Percentiles rank a stretch among this genome's conserved stretches.
These are phyloP conservation scores for Pseudognaphalium luteoalbum DNA, from an alignment of 129 eudicot genomes.

Conservation along the genomic window DNA sequence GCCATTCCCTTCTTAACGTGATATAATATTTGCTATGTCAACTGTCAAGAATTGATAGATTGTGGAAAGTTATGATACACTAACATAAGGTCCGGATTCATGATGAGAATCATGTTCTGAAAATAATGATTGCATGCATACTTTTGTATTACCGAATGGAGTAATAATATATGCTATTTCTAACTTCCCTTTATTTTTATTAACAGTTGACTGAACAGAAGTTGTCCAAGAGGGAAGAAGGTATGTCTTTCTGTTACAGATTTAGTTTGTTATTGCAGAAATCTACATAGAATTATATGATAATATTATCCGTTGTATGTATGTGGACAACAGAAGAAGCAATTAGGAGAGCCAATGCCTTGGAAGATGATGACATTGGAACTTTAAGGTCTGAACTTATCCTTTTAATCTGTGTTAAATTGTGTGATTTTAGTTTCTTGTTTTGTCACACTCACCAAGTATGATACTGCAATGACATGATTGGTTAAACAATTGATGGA, in stretches of 20 bases:
- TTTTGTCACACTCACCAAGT: slow-evolving; percentile 12
- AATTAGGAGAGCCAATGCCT: slow-evolving; percentile 78
- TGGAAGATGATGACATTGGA: slow-evolving; percentile 61
- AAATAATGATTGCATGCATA: slow-evolving; percentile 11
- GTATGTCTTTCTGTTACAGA: slow-evolving; percentile 35
- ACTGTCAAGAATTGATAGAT: background rate
- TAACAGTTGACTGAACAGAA: slow-evolving; percentile 76
- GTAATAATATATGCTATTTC: slow-evolving; percentile 8
- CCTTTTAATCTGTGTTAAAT: background rate
- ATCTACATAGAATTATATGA: slow-evolving; percentile 7
- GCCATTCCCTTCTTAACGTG: background rate
- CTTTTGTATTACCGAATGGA: slow-evolving; percentile 9
- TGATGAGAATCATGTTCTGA: background rate
- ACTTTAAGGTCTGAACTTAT: slow-evolving; percentile 62
- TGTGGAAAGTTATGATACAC: slow-evolving; percentile 12
- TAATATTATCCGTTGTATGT: slow-evolving; percentile 11
- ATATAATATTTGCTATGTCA: background rate
- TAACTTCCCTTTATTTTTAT: slow-evolving; percentile 20
- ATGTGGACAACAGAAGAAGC: slow-evolving; percentile 71
- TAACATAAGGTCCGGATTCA: slow-evolving; percentile 2
- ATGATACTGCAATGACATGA: background rate
- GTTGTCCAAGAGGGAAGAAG: slow-evolving; percentile 78
- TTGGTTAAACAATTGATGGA: slow-evolving; percentile 10
- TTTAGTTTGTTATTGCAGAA: slow-evolving; percentile 2
- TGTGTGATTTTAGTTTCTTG: background rate